These are phyloP conservation scores for Phytopythium litorale DNA, from an alignment of 352 stramenopile genomes.

Conservation along the genomic window DNA sequence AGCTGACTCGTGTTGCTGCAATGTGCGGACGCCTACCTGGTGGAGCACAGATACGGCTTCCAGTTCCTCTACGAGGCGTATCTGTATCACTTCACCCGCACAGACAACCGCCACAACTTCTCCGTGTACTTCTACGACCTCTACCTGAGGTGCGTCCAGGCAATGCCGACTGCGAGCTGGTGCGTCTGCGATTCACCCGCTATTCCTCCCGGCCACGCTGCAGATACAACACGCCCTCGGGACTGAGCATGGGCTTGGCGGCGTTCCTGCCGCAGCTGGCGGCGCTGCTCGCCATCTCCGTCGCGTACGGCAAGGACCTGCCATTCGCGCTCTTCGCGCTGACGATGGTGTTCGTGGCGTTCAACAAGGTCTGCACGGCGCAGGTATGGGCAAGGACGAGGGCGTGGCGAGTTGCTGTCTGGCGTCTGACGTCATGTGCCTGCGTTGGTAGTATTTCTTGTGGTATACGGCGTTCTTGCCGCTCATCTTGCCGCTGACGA, in stretches of 20 bases:
- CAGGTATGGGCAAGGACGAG: conserved; percentile 39
- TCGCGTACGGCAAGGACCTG: conserved; percentile 81
- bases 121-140: conserved; percentile 99
- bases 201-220: background rate
- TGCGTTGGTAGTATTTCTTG: conserved; percentile 94
- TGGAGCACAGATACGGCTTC: conserved; percentile 70
- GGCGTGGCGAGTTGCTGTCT: background rate
- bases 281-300: conserved; percentile 70
- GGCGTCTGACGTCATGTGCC: conserved; percentile 16
- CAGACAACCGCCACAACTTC: conserved; percentile 99
- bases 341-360: conserved; percentile 99
- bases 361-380: conserved; percentile 94
- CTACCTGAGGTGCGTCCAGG: conserved; percentile 83
- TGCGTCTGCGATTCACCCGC: background rate
- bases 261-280: conserved; percentile 85
- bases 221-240: conserved; percentile 77
- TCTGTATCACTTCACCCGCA: conserved; percentile 97
- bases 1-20: background rate
- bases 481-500: conserved; percentile 77
- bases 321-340: conserved; percentile 94
- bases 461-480: conserved; percentile 96
- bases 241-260: conserved; percentile 70
- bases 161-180: background rate
- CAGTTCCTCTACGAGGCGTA: conserved; percentile 95
- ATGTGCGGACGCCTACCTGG: background rate